Base-by-base conservation (phyloP, 148 eudicot species). In the Camellia sinensis region DNA sequence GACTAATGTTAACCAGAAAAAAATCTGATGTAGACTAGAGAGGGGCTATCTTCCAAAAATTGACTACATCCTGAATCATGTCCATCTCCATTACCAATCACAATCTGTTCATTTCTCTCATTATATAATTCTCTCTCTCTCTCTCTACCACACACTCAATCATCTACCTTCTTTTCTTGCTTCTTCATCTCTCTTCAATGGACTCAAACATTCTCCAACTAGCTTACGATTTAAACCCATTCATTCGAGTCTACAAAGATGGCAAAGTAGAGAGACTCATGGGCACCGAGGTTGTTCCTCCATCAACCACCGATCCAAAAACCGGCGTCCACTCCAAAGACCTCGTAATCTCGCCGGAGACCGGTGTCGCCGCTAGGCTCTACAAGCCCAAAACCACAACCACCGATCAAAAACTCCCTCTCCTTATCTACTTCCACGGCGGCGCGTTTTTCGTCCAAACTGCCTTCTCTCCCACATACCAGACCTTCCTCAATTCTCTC, bases 391-490 rank as follows among this genome's bases (percentile, higher is more conserved):
- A 3, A 52, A 78, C 65, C 59, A 12, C 70, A 0, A 46, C 71
- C 7, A 45, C 82, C 14, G 44, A 54, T 7, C 46, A 78, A 64
- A 59, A 59, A 3, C 78, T 88, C 13, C 94, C 94, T n/a, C 79
- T 91, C n/a, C 59, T 89, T 0, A 45, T 91, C 17, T 89, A 88
- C 83, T 84, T 67, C 44, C 94, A 91, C 56, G 94, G 92, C 3
- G 92, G 92, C 6, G 91, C 79, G 4, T 91, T 89, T 56, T 57
- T 76, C 9, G 77, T 86, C 50, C 85, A 85, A 6, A 82, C 89
- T 12, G 79, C 84, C 4, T 84, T 72, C 57, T 65, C 83, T 44
- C 44, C 80, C 0, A 3, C 14, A 0, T 82, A 78, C 69, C 82
- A 82, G 46, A 50, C 54, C 3, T 62, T 78, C 75, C 17, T 87